Evolutionary conservation across 495 filamentous ascomycete genomes (phyloP).

Genomic region (Neurospora sp.): DNA sequence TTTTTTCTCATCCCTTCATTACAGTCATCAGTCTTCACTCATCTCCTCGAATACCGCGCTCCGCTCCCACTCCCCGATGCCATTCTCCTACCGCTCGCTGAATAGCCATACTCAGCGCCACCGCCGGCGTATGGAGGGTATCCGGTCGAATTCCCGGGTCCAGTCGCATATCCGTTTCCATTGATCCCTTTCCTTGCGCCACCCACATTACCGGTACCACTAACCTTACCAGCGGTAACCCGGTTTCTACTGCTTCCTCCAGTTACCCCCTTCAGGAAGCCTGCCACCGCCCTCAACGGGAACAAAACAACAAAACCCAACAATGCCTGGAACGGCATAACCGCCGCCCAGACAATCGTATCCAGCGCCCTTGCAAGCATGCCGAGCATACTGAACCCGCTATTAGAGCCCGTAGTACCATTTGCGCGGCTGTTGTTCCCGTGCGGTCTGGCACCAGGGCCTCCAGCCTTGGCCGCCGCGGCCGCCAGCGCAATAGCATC

Average conservation of each 20-base stretch:
- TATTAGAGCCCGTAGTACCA: neutral
- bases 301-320: slow-evolving; percentile 9
- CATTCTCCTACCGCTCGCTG: neutral
- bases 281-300: slow-evolving; percentile 12
- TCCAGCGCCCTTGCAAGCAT: neutral
- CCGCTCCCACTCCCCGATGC: neutral
- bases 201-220: neutral
- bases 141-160: neutral
- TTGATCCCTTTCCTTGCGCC: neutral
- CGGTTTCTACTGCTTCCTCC: neutral
- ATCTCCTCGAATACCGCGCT: neutral
- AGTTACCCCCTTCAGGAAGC: slow-evolving; percentile 8
- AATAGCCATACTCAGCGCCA: neutral
- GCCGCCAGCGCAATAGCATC: slow-evolving; percentile 76
- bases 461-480: slow-evolving; percentile 50
- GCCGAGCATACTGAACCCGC: neutral
- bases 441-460: neutral
- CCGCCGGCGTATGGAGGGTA: neutral
- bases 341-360: slow-evolving; percentile 4
- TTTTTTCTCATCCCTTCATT: neutral
- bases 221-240: neutral
- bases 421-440: neutral
- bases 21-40: neutral
- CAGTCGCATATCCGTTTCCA: neutral
- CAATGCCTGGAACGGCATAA: slow-evolving; percentile 26